Evolutionary conservation across 129 eudicot genomes (phyloP).

Genomic region (Dittrichia graveolens): DNA sequence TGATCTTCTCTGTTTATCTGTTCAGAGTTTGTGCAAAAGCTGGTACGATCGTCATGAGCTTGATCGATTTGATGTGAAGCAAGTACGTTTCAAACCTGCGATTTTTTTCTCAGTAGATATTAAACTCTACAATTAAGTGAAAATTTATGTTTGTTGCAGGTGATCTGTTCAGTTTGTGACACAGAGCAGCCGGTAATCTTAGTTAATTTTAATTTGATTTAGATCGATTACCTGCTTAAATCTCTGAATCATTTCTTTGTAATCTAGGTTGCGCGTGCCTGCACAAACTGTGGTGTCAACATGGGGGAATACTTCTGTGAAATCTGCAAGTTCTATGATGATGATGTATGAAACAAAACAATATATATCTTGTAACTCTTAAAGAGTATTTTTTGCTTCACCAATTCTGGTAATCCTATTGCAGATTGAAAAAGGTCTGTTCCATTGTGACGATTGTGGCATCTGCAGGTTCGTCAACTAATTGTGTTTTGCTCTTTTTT

Average conservation of each 20-base stretch:
- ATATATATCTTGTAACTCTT: background rate
- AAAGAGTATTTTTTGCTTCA: background rate
- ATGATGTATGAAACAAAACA: constrained; percentile 60
- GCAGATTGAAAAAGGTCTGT: constrained; percentile 77
- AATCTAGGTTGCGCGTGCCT: constrained; percentile 62
- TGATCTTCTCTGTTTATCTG: constrained; percentile 21
- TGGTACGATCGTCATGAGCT: constrained; percentile 81
- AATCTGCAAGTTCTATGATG: constrained; percentile 90
- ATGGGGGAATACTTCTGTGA: constrained; percentile 98
- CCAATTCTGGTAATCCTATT: constrained; percentile 19
- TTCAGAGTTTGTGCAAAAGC: constrained; percentile 62
- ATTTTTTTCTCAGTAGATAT: background rate
- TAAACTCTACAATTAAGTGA: background rate
- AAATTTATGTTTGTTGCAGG: constrained; percentile 50
- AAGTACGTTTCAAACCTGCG: constrained; percentile 50
- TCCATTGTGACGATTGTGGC: constrained; percentile 97
- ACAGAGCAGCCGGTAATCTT: constrained; percentile 84
- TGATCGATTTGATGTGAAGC: constrained; percentile 67
- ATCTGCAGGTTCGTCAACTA: constrained; percentile 78
- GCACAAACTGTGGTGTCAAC: constrained; percentile 93
- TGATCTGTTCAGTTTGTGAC: constrained; percentile 91
- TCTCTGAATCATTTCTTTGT: background rate
- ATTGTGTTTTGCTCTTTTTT: background rate
- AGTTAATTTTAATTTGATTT: constrained; percentile 10
- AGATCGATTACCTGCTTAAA: background rate